These are phyloP conservation scores for Linnemannia exigua DNA, from an alignment of 192 early-diverging fungal genomes.

Conservation along the genomic window DNA sequence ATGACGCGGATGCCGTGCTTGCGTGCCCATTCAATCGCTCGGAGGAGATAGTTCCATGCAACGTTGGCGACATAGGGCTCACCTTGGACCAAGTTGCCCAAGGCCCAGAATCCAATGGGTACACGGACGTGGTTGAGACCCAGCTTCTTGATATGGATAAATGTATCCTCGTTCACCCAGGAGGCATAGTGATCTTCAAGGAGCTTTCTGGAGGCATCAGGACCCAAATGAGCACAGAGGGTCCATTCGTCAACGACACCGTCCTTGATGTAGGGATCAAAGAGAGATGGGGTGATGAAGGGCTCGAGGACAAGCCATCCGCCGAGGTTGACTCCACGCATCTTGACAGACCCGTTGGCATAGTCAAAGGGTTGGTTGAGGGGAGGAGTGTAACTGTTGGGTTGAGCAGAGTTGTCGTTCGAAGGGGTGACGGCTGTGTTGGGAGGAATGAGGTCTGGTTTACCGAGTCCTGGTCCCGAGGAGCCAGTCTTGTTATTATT, in stretches of 20 bases:
- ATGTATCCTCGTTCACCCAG: conserved; percentile 74
- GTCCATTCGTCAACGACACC: conserved; percentile 75
- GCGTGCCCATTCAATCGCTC: conserved; percentile 71
- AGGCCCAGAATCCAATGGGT: conserved; percentile 81
- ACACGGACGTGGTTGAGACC: conserved; percentile 79
- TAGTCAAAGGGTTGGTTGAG: conserved; percentile 60
- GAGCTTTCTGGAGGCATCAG: conserved; percentile 60
- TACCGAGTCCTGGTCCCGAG: background rate
- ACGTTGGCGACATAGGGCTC: conserved; percentile 76
- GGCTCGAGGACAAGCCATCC: conserved; percentile 80
- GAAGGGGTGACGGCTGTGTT: conserved; percentile 16
- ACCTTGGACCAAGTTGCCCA: conserved; percentile 53
- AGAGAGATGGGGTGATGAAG: conserved; percentile 65
- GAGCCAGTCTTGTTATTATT: background rate
- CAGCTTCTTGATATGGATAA: conserved; percentile 64
- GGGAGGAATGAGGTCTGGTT: background rate
- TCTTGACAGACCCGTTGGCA: conserved; percentile 43
- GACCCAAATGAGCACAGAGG: conserved; percentile 70
- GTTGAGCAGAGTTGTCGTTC: conserved; percentile 35
- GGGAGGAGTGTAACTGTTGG: conserved; percentile 58
- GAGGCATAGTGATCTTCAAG: conserved; percentile 70
- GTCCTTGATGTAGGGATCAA: conserved; percentile 52
- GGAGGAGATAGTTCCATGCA: conserved; percentile 68
- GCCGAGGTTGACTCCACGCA: conserved; percentile 80
- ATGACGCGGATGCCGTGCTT: conserved; percentile 76